These are phyloP conservation scores for Alternaria ethzedia DNA, from an alignment of 2,329 filamentous ascomycete genomes.

Conservation along the genomic window DNA sequence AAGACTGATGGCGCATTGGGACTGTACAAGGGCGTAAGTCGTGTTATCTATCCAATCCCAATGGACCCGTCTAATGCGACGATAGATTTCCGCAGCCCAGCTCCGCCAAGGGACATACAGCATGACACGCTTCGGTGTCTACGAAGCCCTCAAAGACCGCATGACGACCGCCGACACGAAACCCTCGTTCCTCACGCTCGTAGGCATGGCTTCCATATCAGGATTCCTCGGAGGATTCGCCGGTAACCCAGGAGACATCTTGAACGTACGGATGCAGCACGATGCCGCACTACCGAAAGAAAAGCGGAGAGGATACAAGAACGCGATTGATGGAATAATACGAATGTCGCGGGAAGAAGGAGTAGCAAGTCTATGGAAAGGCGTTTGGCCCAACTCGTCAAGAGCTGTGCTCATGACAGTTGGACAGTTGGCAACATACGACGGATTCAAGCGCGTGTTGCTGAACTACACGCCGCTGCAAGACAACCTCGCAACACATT, in stretches of 20 bases:
- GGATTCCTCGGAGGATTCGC: conserved; percentile 88
- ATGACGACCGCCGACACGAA: conserved; percentile 59
- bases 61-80: neutral
- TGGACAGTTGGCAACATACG: conserved; percentile 82
- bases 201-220: conserved; percentile 81
- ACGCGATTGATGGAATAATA: conserved; percentile 84
- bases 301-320: conserved; percentile 83
- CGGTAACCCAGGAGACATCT: conserved; percentile 92
- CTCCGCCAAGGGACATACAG: conserved; percentile 93
- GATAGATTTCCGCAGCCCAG: conserved; percentile 81
- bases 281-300: conserved; percentile 76
- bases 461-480: conserved; percentile 69
- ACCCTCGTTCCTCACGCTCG: conserved; percentile 76
- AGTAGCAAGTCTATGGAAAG: conserved; percentile 75
- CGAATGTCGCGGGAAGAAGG: conserved; percentile 91
- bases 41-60: neutral
- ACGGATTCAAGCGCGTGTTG: conserved; percentile 76
- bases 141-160: conserved; percentile 86
- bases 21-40: conserved; percentile 79
- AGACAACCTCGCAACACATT: conserved; percentile 77
- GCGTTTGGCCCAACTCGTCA: conserved; percentile 81
- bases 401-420: conserved; percentile 89
- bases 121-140: conserved; percentile 94
- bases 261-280: conserved; percentile 99
- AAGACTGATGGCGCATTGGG: conserved; percentile 77